These are phyloP conservation scores for Rhizopogon vulgaris DNA, from an alignment of 768 basidiomycete genomes.

Conservation along the genomic window DNA sequence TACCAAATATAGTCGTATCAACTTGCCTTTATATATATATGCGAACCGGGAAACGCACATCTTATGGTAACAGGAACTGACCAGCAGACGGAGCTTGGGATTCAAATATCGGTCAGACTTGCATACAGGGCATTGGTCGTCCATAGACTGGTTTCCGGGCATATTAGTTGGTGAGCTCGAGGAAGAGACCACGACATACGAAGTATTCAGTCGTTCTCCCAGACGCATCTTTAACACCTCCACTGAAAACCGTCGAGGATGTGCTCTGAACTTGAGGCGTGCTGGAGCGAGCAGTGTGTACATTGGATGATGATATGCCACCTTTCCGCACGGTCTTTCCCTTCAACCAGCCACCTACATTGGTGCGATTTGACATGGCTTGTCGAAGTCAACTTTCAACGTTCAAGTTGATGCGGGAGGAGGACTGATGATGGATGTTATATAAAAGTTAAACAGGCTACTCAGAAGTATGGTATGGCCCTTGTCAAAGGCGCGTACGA, in stretches of 20 bases:
- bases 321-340: conserved; percentile 75
- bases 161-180: conserved; percentile 3
- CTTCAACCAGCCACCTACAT: conserved; percentile 48
- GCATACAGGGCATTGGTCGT: conserved; percentile 96
- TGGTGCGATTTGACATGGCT: conserved; percentile 28
- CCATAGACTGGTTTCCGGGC: conserved; percentile 53
- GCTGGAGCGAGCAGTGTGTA: conserved; percentile 47
- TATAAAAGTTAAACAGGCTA: too few species aligned
- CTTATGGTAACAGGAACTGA: conserved; percentile 97
- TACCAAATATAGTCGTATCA: conserved; percentile 26
- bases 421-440: too few species aligned
- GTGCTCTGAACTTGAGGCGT: conserved; percentile 70
- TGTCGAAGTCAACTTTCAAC: too few species aligned
- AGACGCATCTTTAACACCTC: conserved; percentile 82
- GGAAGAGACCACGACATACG: conserved; percentile 37
- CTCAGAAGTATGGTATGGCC: too few species aligned
- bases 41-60: conserved; percentile 49
- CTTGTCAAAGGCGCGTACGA: too few species aligned
- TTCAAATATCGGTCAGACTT: conserved; percentile 95
- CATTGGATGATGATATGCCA: conserved; percentile 35
- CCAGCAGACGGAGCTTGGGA: conserved; percentile 86
- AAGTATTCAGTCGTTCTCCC: conserved; percentile 78
- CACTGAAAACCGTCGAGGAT: conserved; percentile 69
- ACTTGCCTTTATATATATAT: not conserved
- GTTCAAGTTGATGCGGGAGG: too few species aligned